phyloP scores from a whole-genome alignment of 495 filamentous ascomycete genomes.

The Parathielavia hyrcaniae region DNA sequence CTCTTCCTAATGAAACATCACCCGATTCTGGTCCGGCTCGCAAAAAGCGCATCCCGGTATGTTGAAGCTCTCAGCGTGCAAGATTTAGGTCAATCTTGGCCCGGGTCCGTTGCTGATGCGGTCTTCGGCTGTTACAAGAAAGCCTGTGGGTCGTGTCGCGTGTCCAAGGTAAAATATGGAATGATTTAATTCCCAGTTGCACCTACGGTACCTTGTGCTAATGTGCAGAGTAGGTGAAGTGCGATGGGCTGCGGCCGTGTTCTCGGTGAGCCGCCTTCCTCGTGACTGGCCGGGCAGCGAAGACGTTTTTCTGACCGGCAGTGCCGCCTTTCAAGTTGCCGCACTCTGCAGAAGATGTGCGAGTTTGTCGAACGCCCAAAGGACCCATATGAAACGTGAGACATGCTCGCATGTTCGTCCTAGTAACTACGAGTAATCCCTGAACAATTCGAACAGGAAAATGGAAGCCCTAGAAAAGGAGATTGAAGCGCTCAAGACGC shows the following conservation, averaged over 20 bases:
- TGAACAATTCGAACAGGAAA: background rate
- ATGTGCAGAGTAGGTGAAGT: background rate
- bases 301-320: background rate
- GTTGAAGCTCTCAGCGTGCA: background rate
- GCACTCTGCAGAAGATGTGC: background rate
- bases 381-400: background rate
- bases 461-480: constrained; percentile 2
- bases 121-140: background rate
- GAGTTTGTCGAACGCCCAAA: constrained; percentile 4
- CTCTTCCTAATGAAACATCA: background rate
- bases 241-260: constrained; percentile 1
- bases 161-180: background rate
- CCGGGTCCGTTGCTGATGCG: background rate
- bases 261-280: background rate
- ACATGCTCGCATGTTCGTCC: background rate
- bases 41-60: constrained; percentile 1
- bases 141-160: background rate
- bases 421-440: background rate
- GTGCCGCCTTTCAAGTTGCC: background rate
- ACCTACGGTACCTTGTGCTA: background rate
- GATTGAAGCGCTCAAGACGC: background rate
- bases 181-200: background rate
- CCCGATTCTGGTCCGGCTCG: background rate
- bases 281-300: background rate
- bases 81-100: background rate